Base-by-base conservation (phyloP, 257 asterid genomes). In the Fraxinus anomala region DNA sequence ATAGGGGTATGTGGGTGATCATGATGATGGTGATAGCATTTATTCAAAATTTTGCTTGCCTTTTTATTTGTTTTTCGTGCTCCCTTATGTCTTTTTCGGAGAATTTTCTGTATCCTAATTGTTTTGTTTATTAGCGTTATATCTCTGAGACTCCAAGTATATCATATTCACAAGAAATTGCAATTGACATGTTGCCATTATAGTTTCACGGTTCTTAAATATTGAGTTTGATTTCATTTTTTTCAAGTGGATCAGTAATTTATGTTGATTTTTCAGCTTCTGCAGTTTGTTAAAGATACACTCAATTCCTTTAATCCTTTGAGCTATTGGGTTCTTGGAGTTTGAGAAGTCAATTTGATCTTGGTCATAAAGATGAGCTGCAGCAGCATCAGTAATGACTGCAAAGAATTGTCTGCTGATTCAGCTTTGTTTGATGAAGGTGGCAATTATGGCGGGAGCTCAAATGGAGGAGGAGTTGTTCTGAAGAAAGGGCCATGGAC, bases 401-500 rank as follows among this genome's bases (percentile, higher is more conserved):
- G 87, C 81, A 91, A 88, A 65, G 92, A 86, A 79, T 84, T 85
- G 79, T 89, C 92, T 83, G 44, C 80, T 54, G 90, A 88, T 86
- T 86, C 94, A 65, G 89, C 89, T 79, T 73, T 77, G 79, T 84
- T 87, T 72, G 84, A 84, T 56, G 91, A 88, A 74, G 87, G 90
- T 56, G 88, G 87, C 74, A 76, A 75, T 80, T 74, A 75, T 36
- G 75, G 87, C 13, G 91, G 90, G 49, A 80, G 77, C 79, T 81
- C 86, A 24, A 81, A 31, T 56, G 85, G 82, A 13, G 89, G 86
- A 17, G 88, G 86, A 17, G 61, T 63, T 84, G 80, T 74, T 76
- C 87, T 90, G 79, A 90, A 90, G 87, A 90, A 87, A 84, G 95
- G 95, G 72, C 92, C 95, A 3, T 90, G 95, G 95, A 88, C 95